These are phyloP conservation scores for Salix suchowensis DNA, from an alignment of 345 rosid genomes.

Conservation along the genomic window DNA sequence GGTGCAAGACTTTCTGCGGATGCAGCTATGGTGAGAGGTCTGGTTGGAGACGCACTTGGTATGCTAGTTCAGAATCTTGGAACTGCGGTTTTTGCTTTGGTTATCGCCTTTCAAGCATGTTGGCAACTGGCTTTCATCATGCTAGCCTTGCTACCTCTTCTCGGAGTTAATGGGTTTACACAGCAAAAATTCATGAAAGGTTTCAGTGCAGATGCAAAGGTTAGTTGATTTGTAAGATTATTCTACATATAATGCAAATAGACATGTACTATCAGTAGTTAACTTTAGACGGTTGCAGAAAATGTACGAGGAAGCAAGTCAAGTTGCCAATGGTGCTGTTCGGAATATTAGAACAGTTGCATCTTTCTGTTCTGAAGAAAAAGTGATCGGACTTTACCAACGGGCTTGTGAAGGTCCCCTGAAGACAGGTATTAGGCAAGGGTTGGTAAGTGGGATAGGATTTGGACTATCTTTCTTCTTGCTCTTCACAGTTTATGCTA, in stretches of 20 bases:
- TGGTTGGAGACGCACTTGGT: slow-evolving; percentile 11
- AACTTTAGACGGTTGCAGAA: slow-evolving; percentile 1
- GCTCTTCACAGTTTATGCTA: slow-evolving; percentile 6
- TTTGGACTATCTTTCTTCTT: slow-evolving; percentile 16
- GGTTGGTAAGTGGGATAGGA: slow-evolving; percentile 13
- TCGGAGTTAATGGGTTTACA: slow-evolving; percentile 5
- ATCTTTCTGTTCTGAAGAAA: slow-evolving; percentile 20
- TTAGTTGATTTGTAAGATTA: neutral
- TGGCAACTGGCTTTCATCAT: slow-evolving; percentile 12
- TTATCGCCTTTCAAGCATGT: slow-evolving; percentile 5
- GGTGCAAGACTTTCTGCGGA: slow-evolving; percentile 11
- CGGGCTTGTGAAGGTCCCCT: slow-evolving; percentile 14
- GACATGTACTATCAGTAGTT: no score
- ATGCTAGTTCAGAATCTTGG: slow-evolving; percentile 3
- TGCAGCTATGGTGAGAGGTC: slow-evolving; percentile 3
- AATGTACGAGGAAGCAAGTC: slow-evolving; percentile 14
- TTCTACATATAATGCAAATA: no score
- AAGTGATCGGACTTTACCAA: slow-evolving; percentile 14
- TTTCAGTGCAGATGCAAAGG: slow-evolving; percentile 13
- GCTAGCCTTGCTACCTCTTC: slow-evolving; percentile 10
- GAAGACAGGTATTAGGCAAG: slow-evolving; percentile 10
- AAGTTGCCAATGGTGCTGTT: slow-evolving; percentile 17
- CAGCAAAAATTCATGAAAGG: slow-evolving; percentile 9
- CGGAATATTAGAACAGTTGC: slow-evolving; percentile 17
- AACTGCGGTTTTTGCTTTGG: slow-evolving; percentile 2